These are phyloP conservation scores for Camellia sinensis DNA, from an alignment of 148 eudicot genomes.

Conservation along the genomic window DNA sequence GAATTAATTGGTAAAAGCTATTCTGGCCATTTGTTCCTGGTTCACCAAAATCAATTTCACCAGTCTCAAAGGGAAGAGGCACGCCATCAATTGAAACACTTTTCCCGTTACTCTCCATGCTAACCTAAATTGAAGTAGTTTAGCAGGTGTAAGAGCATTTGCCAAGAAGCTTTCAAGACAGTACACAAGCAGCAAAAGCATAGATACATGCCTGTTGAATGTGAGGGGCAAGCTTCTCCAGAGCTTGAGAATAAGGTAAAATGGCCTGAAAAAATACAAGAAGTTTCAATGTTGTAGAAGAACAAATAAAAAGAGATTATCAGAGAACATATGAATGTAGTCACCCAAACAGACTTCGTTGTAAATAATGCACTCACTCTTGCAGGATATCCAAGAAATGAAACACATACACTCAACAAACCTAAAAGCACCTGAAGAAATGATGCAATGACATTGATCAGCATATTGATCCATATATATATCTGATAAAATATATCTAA, in stretches of 20 bases:
- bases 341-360: not conserved
- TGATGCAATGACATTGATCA: constrained; percentile 5
- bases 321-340: not conserved
- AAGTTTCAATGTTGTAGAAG: not conserved
- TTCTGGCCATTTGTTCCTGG: constrained; percentile 98
- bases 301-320: not conserved
- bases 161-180: not conserved
- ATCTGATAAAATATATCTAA: not conserved
- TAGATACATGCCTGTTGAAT: constrained; percentile 71
- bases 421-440: constrained; percentile 78
- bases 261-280: constrained; percentile 61
- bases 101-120: constrained; percentile 99
- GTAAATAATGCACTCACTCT: constrained; percentile 56
- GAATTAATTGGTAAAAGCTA: constrained; percentile 96
- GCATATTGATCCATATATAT: not conserved
- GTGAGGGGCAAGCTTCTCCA: constrained; percentile 94
- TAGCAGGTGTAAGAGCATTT: constrained; percentile 11
- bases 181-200: not conserved
- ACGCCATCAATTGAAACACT: constrained; percentile 89
- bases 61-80: constrained; percentile 72
- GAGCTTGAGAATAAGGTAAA: constrained; percentile 87
- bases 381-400: constrained; percentile 91
- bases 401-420: constrained; percentile 81
- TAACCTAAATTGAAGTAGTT: constrained; percentile 49
- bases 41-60: constrained; percentile 98